Base-by-base conservation (phyloP, 768 basidiomycete species). In the Pilatotrama ljubarskyi region DNA sequence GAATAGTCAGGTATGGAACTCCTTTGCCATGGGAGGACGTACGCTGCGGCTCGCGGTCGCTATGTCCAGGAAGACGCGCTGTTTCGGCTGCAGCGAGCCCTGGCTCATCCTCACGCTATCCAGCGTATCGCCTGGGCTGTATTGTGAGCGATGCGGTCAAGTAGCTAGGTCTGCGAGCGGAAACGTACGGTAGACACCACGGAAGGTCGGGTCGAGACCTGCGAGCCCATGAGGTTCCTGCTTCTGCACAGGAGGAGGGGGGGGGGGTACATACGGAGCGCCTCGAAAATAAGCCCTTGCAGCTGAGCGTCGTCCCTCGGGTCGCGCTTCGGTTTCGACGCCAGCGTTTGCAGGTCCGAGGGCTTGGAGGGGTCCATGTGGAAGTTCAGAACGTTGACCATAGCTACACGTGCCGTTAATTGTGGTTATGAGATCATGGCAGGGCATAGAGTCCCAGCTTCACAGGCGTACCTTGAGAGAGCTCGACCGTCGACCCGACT, bases 131-230 rank as follows among this genome's bases (percentile, higher is more conserved):
- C 85, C 84, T 80, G 55, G 13, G 57, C 3, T 51, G 25, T 8
- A 41, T 10, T 51, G 38, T 47, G 25, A 36, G 42, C n/a, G 25
- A 36, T 38, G n/a, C 18, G 57, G 9, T 9, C n/a, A 22, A 46
- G 11, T 2, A 3, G 17, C 25, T 11, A 1, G 24, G 10, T 49
- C 18, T 55, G 2, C 41, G 41, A 55, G 32, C 61, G 18, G 25
- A 25, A 9, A 73, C 82, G 64, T 68, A 84, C 87, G 87, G 66
- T 81, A 85, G 32, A 83, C 81, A 55, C 91, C 90, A 54, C 79
- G 80, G 77, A 92, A 86, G 3, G 86, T 81, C 10, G 91, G 89
- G 43, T 88, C 86, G 49, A 90, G 76, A 53, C 91, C 89, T 91
- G n/a, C n/a, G n/a, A n/a, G n/a, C n/a, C n/a, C n/a, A n/a, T n/a